Base-by-base conservation (phyloP, 345 rosid species). In the Pistacia integerrima region DNA sequence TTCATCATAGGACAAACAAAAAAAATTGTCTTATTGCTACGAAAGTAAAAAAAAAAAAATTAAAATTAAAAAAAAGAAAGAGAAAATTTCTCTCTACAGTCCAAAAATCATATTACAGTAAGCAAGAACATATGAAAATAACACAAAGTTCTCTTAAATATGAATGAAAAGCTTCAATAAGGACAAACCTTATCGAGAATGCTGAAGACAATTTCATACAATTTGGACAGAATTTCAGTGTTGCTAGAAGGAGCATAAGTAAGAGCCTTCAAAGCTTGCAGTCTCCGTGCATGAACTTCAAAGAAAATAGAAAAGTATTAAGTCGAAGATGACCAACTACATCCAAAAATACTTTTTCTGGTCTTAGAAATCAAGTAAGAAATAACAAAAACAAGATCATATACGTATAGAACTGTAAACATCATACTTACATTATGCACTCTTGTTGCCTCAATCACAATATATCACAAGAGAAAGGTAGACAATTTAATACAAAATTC, bases 211-310 rank as follows among this genome's bases (percentile, higher is more conserved):
- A 92, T 90, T 81, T 89, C 98, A 49, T 92, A 97, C 90, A 97
- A 81, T 84, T 84, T 87, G 78, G 94, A 84, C 79, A 94, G 80
- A 79, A 94, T 92, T 75, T 88, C 97, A 78, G 86, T 82, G 85
- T 82, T 94, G 89, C 88, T 91, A 75, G 95, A 84, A 67, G 99
- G 93, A 81, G 94, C 87, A 83, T 88, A 92, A 41, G 97, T 94
- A 79, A 97, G 94, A 79, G 99, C 99, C 92, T 94, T 97, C 82
- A 97, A 79, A 83, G 98, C 98, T 89, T 97, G 99, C 79, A 94
- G 77, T 78, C 98, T 92, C 76, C 97, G 90, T 36, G 98, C 92
- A 86, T 97, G 99, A 86, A 89, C 98, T 96, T 82, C 88, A 85
- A 60, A 70, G 64, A 75, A 30, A 75, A 74, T 44, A 83, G 60